phyloP scores from a whole-genome alignment of 108 stramenopile genomes.

The Hondaea fermentalgiana region DNA sequence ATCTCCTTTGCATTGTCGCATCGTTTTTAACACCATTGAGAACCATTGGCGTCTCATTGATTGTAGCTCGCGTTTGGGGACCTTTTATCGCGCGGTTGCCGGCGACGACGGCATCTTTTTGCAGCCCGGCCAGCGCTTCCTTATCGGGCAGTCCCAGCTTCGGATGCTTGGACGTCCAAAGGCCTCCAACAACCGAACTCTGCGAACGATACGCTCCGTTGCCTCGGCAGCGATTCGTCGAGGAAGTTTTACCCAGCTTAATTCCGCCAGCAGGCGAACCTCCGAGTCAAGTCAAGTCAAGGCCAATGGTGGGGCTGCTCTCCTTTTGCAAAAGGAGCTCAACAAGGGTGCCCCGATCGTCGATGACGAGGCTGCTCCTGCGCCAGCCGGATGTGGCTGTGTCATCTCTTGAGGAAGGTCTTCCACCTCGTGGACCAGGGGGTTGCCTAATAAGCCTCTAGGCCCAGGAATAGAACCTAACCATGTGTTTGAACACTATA shows the following conservation, averaged over 20 bases:
- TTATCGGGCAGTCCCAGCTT: background rate
- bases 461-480: too few relatives aligned
- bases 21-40: background rate
- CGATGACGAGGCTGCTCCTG: background rate
- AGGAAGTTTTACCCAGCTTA: too few relatives aligned
- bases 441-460: too few relatives aligned
- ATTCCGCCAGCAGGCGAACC: too few relatives aligned
- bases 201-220: background rate
- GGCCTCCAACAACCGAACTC: background rate
- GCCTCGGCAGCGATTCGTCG: background rate
- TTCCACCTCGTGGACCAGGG: background rate
- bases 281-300: too few relatives aligned
- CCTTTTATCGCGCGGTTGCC: background rate
- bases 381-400: background rate
- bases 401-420: background rate
- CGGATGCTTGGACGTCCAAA: background rate
- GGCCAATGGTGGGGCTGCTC: too few relatives aligned
- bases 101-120: background rate
- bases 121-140: conserved; percentile 12
- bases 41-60: conserved; percentile 2
- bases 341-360: background rate
- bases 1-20: background rate
- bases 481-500: too few relatives aligned
- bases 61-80: background rate
- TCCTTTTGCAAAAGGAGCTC: background rate